phyloP scores from a whole-genome alignment of 106 monocot genomes.

The Ottelia alismoides region DNA sequence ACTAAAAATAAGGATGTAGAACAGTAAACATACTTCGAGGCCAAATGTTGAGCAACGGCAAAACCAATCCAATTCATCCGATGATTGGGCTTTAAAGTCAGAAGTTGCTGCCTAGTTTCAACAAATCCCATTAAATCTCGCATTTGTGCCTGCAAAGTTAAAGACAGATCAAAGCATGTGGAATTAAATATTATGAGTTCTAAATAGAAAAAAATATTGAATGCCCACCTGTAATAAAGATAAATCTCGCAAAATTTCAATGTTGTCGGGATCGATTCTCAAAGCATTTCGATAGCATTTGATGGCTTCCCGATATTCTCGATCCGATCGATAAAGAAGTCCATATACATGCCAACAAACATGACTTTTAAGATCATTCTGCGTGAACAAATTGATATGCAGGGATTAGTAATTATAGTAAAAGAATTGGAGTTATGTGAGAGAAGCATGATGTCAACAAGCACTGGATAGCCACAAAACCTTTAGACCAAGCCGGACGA shows the following conservation, averaged over 20 bases:
- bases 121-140: constrained; percentile 92
- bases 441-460: not conserved
- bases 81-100: constrained; percentile 85
- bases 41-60: constrained; percentile 91
- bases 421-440: not conserved
- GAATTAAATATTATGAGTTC: not conserved
- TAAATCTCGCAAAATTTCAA: constrained; percentile 92
- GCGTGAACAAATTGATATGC: too few species aligned
- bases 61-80: constrained; percentile 99
- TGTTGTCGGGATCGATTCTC: constrained; percentile 92
- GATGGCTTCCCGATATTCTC: constrained; percentile 97
- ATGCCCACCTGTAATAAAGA: constrained; percentile 78
- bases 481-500: constrained; percentile 94
- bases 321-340: constrained; percentile 94
- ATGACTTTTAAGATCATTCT: constrained; percentile 99
- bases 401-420: too few species aligned
- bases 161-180: not conserved
- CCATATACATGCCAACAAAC: constrained; percentile 99
- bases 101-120: constrained; percentile 94
- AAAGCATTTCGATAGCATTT: constrained; percentile 98
- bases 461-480: constrained; percentile 13
- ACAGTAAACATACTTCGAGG: constrained; percentile 51
- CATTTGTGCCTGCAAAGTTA: constrained; percentile 84
- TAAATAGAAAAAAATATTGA: not conserved
- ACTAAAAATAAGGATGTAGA: not conserved